Evolutionary conservation across 2,329 filamentous ascomycete species (phyloP).

Genomic region (Arthrocladium fulminans): DNA sequence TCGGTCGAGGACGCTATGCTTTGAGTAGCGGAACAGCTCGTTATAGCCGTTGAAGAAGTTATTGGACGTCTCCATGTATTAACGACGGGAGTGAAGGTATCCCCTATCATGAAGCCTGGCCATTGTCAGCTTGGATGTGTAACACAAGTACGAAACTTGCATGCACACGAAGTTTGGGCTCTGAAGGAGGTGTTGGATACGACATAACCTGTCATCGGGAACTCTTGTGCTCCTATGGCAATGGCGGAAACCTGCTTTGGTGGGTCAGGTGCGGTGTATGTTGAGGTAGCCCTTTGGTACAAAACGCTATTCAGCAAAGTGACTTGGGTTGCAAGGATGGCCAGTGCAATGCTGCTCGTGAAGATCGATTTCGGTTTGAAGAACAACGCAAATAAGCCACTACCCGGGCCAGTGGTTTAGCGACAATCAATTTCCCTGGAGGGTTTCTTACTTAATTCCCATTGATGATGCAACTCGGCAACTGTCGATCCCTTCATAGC

Average conservation of each 20-base stretch:
- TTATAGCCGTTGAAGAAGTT: conserved; percentile 11
- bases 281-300: conserved; percentile 11
- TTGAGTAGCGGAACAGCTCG: conserved; percentile 8
- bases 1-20: not conserved
- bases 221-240: conserved; percentile 8
- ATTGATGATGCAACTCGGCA: conserved; percentile 11
- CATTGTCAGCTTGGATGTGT: too few relatives aligned
- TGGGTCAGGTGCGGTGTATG: conserved; percentile 4
- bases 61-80: conserved; percentile 10
- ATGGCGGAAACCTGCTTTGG: not conserved
- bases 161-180: conserved; percentile 7
- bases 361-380: conserved; percentile 1
- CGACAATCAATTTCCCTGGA: not conserved
- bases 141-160: not conserved
- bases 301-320: conserved; percentile 7
- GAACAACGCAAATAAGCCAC: conserved; percentile 3
- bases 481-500: conserved; percentile 14
- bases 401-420: not conserved
- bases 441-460: conserved; percentile 1
- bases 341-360: conserved; percentile 11
- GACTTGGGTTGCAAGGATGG: conserved; percentile 5
- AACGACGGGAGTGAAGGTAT: conserved; percentile 7
- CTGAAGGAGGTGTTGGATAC: conserved; percentile 5
- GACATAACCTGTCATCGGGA: conserved; percentile 11
- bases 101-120: conserved; percentile 11